Conservation (phyloP, 345 rosid genomes). For the Triadica sebifera region DNA sequence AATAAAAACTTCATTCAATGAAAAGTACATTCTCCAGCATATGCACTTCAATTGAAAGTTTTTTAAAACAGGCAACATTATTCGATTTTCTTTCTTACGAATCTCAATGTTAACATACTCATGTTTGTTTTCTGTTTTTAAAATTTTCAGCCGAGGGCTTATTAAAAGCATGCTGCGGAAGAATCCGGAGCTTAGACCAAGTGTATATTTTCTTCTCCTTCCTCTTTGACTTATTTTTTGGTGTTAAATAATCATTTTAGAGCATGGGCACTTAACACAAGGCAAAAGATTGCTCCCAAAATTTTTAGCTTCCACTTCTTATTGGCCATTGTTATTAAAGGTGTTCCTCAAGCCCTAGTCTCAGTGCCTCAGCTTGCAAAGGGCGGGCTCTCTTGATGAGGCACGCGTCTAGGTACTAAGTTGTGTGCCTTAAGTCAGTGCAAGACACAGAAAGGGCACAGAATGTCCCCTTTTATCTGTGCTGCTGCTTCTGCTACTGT, state of each 20-base stretch:
- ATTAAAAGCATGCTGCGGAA: conserved; percentile 96
- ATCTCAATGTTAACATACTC: background rate
- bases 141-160: conserved; percentile 75
- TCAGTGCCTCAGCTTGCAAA: background rate
- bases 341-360: background rate
- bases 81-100: background rate
- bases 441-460: background rate
- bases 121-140: conserved; percentile 8
- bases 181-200: conserved; percentile 96
- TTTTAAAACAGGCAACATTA: background rate
- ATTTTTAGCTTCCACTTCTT: background rate
- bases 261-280: background rate
- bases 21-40: background rate
- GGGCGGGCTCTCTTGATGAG: background rate
- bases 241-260: background rate
- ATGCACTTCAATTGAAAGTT: background rate
- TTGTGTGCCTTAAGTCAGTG: background rate
- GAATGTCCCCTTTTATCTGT: background rate
- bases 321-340: background rate
- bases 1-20: background rate
- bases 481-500: too few species aligned
- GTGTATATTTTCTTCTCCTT: conserved; percentile 51
- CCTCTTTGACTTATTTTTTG: background rate
- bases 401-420: background rate
- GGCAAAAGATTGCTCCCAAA: background rate